Percentiles rank a stretch among this genome's conserved stretches.
phyloP scores from a whole-genome alignment of 2,329 filamentous ascomycete genomes.

The Rhynchosporium agropyri region DNA sequence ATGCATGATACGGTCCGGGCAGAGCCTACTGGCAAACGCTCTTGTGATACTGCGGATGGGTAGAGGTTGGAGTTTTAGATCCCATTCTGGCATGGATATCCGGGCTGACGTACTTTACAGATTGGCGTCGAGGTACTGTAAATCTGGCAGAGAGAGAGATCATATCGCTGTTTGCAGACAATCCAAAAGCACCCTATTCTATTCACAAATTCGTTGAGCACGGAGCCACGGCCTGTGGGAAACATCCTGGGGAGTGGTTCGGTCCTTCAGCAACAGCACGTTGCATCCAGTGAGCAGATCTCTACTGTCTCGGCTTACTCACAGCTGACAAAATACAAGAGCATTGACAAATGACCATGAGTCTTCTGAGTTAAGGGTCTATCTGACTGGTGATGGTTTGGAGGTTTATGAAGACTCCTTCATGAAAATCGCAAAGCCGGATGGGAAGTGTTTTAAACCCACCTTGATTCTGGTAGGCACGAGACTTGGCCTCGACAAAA shows the following conservation, averaged over 20 bases:
- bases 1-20: constrained; percentile 97
- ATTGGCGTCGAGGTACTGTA: constrained; percentile 71
- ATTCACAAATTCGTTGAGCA: constrained; percentile 93
- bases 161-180: constrained; percentile 83
- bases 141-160: constrained; percentile 67
- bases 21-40: constrained; percentile 88
- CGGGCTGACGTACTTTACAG: constrained; percentile 45
- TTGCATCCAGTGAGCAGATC: constrained; percentile 78
- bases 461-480: constrained; percentile 89
- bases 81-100: background rate
- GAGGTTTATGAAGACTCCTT: constrained; percentile 94
- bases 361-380: constrained; percentile 71
- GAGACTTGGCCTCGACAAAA: constrained; percentile 87
- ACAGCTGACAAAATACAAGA: constrained; percentile 49
- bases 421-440: constrained; percentile 71
- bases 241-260: constrained; percentile 97
- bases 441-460: constrained; percentile 70
- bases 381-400: constrained; percentile 84
- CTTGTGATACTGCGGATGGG: constrained; percentile 73
- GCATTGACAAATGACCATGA: constrained; percentile 70
- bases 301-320: background rate
- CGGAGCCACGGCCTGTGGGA: constrained; percentile 84
- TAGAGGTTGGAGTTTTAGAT: constrained; percentile 59
- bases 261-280: constrained; percentile 93
- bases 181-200: constrained; percentile 83